Evolutionary conservation across 495 filamentous ascomycete genomes (phyloP).

Genomic region (Aspergillus nanangensis): DNA sequence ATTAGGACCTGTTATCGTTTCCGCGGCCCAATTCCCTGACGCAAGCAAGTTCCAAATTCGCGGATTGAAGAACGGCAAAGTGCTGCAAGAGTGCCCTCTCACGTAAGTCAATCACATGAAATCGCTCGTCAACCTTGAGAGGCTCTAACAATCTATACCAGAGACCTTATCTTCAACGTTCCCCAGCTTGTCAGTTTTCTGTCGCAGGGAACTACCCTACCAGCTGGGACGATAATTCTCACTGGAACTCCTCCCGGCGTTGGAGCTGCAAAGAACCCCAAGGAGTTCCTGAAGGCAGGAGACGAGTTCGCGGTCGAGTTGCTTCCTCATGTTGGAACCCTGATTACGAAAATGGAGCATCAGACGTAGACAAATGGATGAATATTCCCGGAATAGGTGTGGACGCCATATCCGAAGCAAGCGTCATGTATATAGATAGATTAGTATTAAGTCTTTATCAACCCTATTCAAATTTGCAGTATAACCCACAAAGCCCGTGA

Average conservation of each 20-base stretch:
- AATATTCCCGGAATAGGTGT: background rate
- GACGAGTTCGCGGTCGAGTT: slow-evolving; percentile 59
- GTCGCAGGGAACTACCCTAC: slow-evolving; percentile 69
- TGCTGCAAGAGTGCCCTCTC: slow-evolving; percentile 59
- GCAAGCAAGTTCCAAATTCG: slow-evolving; percentile 60
- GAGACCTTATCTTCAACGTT: slow-evolving; percentile 76
- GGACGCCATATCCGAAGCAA: too few species aligned
- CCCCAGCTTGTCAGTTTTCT: slow-evolving; percentile 70
- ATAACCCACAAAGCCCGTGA: too few species aligned
- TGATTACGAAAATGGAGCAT: slow-evolving; percentile 37
- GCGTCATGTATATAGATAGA: background rate
- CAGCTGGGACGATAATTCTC: slow-evolving; percentile 77
- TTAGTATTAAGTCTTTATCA: too few species aligned
- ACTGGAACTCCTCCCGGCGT: slow-evolving; percentile 68
- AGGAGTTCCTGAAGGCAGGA: slow-evolving; percentile 52
- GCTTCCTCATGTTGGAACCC: slow-evolving; percentile 36
- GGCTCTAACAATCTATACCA: slow-evolving; percentile 7
- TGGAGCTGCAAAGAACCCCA: slow-evolving; percentile 50
- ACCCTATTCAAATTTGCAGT: background rate
- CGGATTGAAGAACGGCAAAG: slow-evolving; percentile 64
- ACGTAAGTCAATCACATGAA: slow-evolving; percentile 29
- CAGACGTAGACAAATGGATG: slow-evolving; percentile 8
- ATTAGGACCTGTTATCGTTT: slow-evolving; percentile 52
- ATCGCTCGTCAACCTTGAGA: background rate
- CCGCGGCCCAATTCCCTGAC: slow-evolving; percentile 51